Base-by-base conservation (phyloP, 1,139 yeast species). In the Geotrichum histeridarum region DNA sequence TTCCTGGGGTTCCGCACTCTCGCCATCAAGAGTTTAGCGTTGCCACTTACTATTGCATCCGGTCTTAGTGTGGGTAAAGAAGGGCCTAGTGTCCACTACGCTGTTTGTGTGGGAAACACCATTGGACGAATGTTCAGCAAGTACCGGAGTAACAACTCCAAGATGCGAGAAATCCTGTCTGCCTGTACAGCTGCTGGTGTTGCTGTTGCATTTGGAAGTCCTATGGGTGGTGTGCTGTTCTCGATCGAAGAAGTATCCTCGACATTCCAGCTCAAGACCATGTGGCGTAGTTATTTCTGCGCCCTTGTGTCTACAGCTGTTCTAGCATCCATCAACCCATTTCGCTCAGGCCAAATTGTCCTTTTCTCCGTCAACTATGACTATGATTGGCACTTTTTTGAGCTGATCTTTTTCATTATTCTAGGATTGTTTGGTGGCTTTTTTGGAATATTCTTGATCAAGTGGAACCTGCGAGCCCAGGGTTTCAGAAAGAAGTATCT, bases 121-220 rank as follows among this genome's bases (percentile, higher is more conserved):
- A 72, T 86, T 8, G 83, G 89, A 2, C 74, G 77, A 37, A 63
- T 78, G n/a, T 77, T 84, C 59, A 64, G 79, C 73, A 61, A 76
- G 63, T 67, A 74, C 65, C 54, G 70, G 63, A 60, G 70, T 65
- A 61, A 75, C 64, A 56, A 69, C 66, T 64, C 72, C 9, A 71
- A 72, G 49, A 66, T 72, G 54, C 70, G 79, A 5, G 93, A 85
- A 64, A 74, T 81, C 56, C 71, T 89, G 48, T 80, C 88, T 48
- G 95, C 98, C 0, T 93, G 96, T 2, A 82, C 94, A 1, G 96
- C 96, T 0, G 89, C 95, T 1, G 98, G 97, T 12, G 93, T 91
- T 8, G 89, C 96, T 0, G 93, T 88, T 6, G 97, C 97, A 0
- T 91, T 91, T 70, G 91, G 90, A 57, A 85, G 96, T 0, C 98